phyloP scores from a whole-genome alignment of 805 yeast genomes.

The Lipomyces yamadae region DNA sequence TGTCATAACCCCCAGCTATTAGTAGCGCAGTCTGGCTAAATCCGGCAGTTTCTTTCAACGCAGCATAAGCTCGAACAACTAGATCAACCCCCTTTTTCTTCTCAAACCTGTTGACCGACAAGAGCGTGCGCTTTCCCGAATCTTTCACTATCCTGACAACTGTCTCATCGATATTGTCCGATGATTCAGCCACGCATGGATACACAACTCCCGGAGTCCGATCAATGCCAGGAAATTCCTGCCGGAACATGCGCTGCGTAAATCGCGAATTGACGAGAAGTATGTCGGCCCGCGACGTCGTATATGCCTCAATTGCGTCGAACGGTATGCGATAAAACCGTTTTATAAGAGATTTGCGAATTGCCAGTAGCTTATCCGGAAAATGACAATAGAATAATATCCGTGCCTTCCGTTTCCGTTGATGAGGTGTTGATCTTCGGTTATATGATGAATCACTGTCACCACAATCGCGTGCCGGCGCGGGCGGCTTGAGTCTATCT shows the following conservation, averaged over 20 bases:
- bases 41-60: slow-evolving; percentile 46
- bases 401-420: slow-evolving; percentile 46
- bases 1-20: slow-evolving; percentile 93
- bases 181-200: slow-evolving; percentile 65
- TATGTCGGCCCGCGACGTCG: slow-evolving; percentile 75
- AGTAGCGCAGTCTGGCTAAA: slow-evolving; percentile 56
- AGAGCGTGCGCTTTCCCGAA: slow-evolving; percentile 49
- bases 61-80: slow-evolving; percentile 71
- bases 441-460: background rate
- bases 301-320: slow-evolving; percentile 79
- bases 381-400: slow-evolving; percentile 92
- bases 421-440: background rate
- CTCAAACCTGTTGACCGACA: slow-evolving; percentile 90
- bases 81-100: slow-evolving; percentile 78
- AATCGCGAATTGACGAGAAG: slow-evolving; percentile 88
- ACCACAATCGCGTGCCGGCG: background rate
- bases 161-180: slow-evolving; percentile 11
- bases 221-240: slow-evolving; percentile 56
- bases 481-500: slow-evolving; percentile 1
- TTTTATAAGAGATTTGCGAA: slow-evolving; percentile 57
- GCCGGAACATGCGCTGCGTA: slow-evolving; percentile 70
- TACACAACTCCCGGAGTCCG: slow-evolving; percentile 61
- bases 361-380: slow-evolving; percentile 84
- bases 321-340: slow-evolving; percentile 77
- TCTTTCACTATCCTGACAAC: slow-evolving; percentile 24